Conservation (phyloP, 2,329 filamentous ascomycete genomes). For the Colletotrichum tanaceti region DNA sequence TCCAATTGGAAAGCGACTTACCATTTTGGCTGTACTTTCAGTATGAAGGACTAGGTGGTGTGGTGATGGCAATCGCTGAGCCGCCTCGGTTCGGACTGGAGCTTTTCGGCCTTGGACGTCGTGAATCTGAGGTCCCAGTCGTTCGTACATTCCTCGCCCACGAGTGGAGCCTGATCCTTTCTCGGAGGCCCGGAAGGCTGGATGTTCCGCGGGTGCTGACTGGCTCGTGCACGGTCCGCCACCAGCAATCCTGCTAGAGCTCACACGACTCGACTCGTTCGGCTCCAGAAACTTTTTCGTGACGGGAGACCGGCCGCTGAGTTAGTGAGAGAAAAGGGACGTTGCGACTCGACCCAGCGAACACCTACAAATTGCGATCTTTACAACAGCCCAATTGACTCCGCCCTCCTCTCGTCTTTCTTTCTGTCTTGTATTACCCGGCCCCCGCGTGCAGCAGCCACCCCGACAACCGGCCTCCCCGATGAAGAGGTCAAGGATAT, state of each 20-base stretch:
- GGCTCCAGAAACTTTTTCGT: conserved; percentile 53
- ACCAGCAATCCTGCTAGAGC: conserved; percentile 39
- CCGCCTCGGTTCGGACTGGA: conserved; percentile 38
- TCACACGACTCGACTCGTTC: conserved; percentile 50
- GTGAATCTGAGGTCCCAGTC: conserved; percentile 32
- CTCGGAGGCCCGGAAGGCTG: conserved; percentile 28
- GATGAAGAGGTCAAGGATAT: conserved; percentile 58
- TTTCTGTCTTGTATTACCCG: background rate
- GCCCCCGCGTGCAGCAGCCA: conserved; percentile 1
- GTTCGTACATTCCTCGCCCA: conserved; percentile 21
- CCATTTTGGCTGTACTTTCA: conserved; percentile 65
- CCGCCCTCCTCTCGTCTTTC: conserved; percentile 14
- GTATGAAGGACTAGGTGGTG: conserved; percentile 46
- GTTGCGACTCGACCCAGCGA: conserved; percentile 45
- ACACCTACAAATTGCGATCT: conserved; percentile 52
- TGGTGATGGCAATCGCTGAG: conserved; percentile 42
- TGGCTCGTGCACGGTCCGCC: conserved; percentile 35
- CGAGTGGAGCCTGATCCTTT: conserved; percentile 24
- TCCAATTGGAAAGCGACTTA: conserved; percentile 48
- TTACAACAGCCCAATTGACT: conserved; percentile 33
- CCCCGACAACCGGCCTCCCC: conserved; percentile 28
- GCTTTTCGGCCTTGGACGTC: conserved; percentile 35
- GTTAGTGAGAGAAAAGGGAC: conserved; percentile 25
- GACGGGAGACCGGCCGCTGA: conserved; percentile 39
- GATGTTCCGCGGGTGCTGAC: conserved; percentile 26